phyloP scores from a whole-genome alignment of 2,329 filamentous ascomycete species.

The Epicoccum nigrum region DNA sequence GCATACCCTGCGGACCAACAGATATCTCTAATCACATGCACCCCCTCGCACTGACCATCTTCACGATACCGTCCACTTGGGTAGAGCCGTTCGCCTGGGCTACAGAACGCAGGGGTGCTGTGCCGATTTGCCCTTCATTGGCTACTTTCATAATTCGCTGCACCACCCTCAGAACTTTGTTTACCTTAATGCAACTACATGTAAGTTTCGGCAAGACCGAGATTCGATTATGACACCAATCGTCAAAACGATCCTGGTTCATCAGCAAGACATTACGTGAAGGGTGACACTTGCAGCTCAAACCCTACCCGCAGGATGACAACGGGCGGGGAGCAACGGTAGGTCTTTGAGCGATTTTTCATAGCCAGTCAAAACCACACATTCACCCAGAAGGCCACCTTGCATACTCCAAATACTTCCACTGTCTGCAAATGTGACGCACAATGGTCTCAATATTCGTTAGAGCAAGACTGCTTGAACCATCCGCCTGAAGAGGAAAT shows the following conservation, averaged over 20 bases:
- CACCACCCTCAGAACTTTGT: slow-evolving; percentile 15
- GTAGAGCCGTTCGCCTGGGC: slow-evolving; percentile 15
- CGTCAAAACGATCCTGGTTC: not conserved
- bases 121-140: slow-evolving; percentile 15
- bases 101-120: slow-evolving; percentile 12
- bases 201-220: not conserved
- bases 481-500: too few species aligned
- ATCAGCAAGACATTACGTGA: not conserved
- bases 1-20: slow-evolving; percentile 4
- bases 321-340: slow-evolving; percentile 5
- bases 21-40: not conserved
- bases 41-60: slow-evolving; percentile 12
- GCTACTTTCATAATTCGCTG: slow-evolving; percentile 1
- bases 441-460: too few species aligned
- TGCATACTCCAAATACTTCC: not conserved
- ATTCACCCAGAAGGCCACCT: not conserved
- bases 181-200: slow-evolving; percentile 17
- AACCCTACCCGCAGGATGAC: slow-evolving; percentile 5
- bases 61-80: slow-evolving; percentile 8
- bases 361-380: slow-evolving; percentile 9
- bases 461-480: too few species aligned
- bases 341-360: slow-evolving; percentile 13
- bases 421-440: not conserved
- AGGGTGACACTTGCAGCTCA: not conserved
- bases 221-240: not conserved